Conservation (phyloP, 2,329 filamentous ascomycete genomes). For the Chaetoscypha palmicola region DNA sequence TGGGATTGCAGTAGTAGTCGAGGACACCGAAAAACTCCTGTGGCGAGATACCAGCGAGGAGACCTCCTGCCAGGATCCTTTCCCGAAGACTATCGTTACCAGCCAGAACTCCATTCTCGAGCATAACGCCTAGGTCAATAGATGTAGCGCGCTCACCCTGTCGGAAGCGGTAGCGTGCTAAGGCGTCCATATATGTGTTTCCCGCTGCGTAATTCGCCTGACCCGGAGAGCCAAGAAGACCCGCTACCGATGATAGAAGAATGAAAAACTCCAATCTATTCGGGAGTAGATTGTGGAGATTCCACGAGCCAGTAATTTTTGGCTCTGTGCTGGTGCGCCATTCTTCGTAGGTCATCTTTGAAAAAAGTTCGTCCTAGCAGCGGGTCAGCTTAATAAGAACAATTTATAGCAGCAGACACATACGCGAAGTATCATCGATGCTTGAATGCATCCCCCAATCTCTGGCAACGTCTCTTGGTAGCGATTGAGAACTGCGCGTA, state of each 20-base stretch:
- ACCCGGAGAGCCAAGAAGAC: constrained; percentile 9
- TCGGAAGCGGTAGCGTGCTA: constrained; percentile 11
- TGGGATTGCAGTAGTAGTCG: no score
- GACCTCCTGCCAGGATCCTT: no score
- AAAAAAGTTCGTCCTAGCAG: constrained; percentile 11
- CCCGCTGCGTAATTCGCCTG: constrained; percentile 21
- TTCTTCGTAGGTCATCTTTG: constrained; percentile 32
- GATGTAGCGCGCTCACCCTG: constrained; percentile 10
- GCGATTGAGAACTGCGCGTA: constrained; percentile 1
- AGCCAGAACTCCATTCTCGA: no score
- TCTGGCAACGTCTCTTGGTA: constrained; percentile 9
- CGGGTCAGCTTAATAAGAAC: neutral
- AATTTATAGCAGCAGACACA: neutral
- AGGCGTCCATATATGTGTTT: constrained; percentile 26
- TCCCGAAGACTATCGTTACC: no score
- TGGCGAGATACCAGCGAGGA: no score
- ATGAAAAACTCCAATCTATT: constrained; percentile 14
- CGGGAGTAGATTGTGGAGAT: constrained; percentile 16
- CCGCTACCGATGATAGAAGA: constrained; percentile 31
- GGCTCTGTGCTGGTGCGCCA: constrained; percentile 31
- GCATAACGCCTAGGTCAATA: constrained; percentile 15
- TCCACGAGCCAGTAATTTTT: constrained; percentile 30
- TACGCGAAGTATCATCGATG: constrained; percentile 37
- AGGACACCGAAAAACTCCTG: no score
- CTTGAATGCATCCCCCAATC: constrained; percentile 39